Percentiles rank a stretch among this genome's conserved stretches.
Evolutionary conservation across 169 alveolate species (phyloP).

Genomic region (Amoebophrya sp.): DNA sequence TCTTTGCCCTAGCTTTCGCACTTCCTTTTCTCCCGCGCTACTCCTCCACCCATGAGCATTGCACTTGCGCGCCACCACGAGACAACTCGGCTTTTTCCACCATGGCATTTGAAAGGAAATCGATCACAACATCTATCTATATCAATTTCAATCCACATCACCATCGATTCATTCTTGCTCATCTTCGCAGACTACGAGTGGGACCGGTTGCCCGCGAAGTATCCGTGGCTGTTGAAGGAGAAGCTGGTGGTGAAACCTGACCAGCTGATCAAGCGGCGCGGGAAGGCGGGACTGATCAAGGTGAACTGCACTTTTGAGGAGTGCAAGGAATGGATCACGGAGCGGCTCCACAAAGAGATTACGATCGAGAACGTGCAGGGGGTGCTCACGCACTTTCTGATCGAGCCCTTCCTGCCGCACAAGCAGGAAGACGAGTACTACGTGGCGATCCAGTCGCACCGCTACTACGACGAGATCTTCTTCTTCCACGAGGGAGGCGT

Average conservation of each 20-base stretch:
- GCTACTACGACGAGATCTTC: conserved; percentile 19
- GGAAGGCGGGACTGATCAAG: conserved; percentile 35
- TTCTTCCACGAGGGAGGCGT: conserved; percentile 20
- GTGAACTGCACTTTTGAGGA: conserved; percentile 29
- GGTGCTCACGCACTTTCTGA: conserved; percentile 32
- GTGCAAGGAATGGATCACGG: conserved; percentile 29
- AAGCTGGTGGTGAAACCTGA: conserved; percentile 39
- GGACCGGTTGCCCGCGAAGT: not conserved
- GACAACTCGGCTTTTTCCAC: too few species aligned
- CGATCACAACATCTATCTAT: too few species aligned
- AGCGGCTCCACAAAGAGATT: conserved; percentile 21
- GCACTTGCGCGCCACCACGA: too few species aligned
- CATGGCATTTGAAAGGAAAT: too few species aligned
- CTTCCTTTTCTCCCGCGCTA: too few species aligned
- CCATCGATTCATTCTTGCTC: too few species aligned
- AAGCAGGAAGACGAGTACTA: conserved; percentile 15
- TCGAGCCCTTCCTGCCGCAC: conserved; percentile 32
- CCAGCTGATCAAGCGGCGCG: conserved; percentile 40
- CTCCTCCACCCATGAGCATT: too few species aligned
- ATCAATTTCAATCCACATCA: too few species aligned
- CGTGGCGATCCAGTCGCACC: conserved; percentile 21
- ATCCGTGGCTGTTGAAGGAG: conserved; percentile 22
- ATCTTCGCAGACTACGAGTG: not conserved
- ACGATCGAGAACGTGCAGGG: conserved; percentile 25
- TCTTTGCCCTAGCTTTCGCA: too few species aligned